These are phyloP conservation scores for Mycosphaerelloides madeirae DNA, from an alignment of 2,329 filamentous ascomycete genomes.

Conservation along the genomic window DNA sequence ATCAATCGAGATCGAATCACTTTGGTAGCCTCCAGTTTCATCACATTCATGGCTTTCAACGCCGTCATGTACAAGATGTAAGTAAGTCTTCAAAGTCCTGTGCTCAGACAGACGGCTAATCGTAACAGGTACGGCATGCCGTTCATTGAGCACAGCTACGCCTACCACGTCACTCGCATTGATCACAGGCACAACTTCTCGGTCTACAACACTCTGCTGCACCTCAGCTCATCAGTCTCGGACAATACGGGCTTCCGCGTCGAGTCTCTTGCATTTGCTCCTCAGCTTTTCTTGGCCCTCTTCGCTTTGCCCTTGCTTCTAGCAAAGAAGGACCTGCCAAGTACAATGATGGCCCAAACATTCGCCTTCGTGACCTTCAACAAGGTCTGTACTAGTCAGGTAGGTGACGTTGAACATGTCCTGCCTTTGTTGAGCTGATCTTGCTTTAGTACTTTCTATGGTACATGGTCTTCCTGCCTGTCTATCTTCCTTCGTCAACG, in stretches of 20 bases:
- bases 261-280: slow-evolving; percentile 81
- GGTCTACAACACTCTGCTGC: slow-evolving; percentile 87
- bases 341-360: slow-evolving; percentile 87
- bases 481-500: slow-evolving; percentile 79
- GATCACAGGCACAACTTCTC: slow-evolving; percentile 99
- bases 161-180: slow-evolving; percentile 87
- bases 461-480: slow-evolving; percentile 90
- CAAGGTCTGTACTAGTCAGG: slow-evolving; percentile 97
- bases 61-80: slow-evolving; percentile 70
- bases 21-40: slow-evolving; percentile 61
- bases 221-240: slow-evolving; percentile 68
- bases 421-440: slow-evolving; percentile 9
- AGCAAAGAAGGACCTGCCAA: slow-evolving; percentile 74
- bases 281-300: slow-evolving; percentile 77
- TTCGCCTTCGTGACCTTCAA: slow-evolving; percentile 98
- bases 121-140: slow-evolving; percentile 63
- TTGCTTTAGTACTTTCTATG: slow-evolving; percentile 81
- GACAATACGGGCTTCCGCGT: slow-evolving; percentile 46
- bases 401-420: slow-evolving; percentile 40
- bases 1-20: slow-evolving; percentile 44
- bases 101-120: slow-evolving; percentile 10
- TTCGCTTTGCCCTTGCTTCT: slow-evolving; percentile 69
- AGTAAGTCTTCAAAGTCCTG: slow-evolving; percentile 31
- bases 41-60: slow-evolving; percentile 71
- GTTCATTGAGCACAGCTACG: slow-evolving; percentile 84